phyloP scores from a whole-genome alignment of 192 early-diverging fungal species.

The Diversispora eburnea region DNA sequence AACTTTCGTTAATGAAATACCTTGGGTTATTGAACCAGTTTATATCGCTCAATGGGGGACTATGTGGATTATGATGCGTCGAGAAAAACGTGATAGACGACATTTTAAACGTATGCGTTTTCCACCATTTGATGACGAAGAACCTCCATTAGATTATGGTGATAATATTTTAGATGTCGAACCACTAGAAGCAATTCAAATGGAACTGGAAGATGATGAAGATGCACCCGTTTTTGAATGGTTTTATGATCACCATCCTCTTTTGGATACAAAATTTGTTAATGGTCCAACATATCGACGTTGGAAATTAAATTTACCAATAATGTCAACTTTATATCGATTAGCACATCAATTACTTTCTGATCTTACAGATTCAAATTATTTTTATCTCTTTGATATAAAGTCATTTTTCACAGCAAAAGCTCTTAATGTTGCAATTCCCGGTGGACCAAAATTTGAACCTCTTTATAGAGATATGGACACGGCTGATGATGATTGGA shows the following conservation, averaged over 20 bases:
- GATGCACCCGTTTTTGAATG: conserved; percentile 88
- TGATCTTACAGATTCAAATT: conserved; percentile 92
- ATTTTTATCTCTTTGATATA: conserved; percentile 96
- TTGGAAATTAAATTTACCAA: conserved; percentile 89
- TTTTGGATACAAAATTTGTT: conserved; percentile 68
- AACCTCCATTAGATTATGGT: conserved; percentile 97
- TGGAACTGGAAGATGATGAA: conserved; percentile 96
- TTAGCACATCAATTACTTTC: conserved; percentile 91
- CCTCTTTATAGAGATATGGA: conserved; percentile 96
- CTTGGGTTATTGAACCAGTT: conserved; percentile 93
- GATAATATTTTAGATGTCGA: conserved; percentile 98
- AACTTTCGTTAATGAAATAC: conserved; percentile 96
- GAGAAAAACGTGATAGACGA: conserved; percentile 95
- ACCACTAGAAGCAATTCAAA: conserved; percentile 96
- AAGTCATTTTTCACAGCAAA: conserved; percentile 97
- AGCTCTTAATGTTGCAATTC: conserved; percentile 96
- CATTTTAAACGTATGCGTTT: conserved; percentile 99
- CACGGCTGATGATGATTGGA: conserved; percentile 98
- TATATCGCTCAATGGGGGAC: conserved; percentile 99
- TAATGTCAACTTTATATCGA: conserved; percentile 93
- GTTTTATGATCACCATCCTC: conserved; percentile 97
- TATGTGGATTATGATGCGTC: conserved; percentile 99
- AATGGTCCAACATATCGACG: conserved; percentile 86
- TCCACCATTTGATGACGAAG: conserved; percentile 98
- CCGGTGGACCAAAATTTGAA: conserved; percentile 97